Percentiles rank a stretch among this genome's conserved stretches.
Evolutionary conservation across 805 yeast species (phyloP).

Genomic region (Pichia kluyveri): DNA sequence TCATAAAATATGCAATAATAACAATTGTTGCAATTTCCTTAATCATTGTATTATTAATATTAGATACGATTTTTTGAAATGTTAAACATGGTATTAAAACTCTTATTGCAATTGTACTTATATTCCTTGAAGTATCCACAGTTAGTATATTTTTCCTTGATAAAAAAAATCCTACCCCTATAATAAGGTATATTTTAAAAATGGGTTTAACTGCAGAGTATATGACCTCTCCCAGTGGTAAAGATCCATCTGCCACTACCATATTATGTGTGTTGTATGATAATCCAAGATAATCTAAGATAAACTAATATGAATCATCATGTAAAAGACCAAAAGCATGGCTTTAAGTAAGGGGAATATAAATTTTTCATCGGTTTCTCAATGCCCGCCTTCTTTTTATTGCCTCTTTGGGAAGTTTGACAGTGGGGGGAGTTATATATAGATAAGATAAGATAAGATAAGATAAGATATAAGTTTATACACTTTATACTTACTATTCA

Average conservation of each 20-base stretch:
- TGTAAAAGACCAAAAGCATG: neutral
- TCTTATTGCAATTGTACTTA: constrained; percentile 62
- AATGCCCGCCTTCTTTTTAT: no score
- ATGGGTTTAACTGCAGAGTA: constrained; percentile 79
- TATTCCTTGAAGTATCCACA: constrained; percentile 60
- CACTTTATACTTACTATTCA: no score
- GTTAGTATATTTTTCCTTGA: constrained; percentile 56
- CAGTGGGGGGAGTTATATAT: no score
- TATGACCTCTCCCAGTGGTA: constrained; percentile 51
- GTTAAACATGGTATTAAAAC: constrained; percentile 69
- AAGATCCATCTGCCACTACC: neutral
- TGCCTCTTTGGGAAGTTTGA: no score
- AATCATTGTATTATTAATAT: constrained; percentile 59
- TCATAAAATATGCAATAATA: constrained; percentile 38
- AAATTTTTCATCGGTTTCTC: no score
- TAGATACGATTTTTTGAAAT: constrained; percentile 60
- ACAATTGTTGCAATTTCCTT: constrained; percentile 60
- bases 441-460: no score
- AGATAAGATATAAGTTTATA: no score
- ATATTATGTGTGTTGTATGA: neutral
- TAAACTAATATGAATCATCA: no score
- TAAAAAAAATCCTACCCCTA: constrained; percentile 55
- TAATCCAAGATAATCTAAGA: no score
- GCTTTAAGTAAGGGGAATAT: no score
- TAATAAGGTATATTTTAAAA: constrained; percentile 67